Percentiles rank a stretch among this genome's conserved stretches.
These are phyloP conservation scores for Globisporangium polare DNA, from an alignment of 352 stramenopile genomes.

Conservation along the genomic window DNA sequence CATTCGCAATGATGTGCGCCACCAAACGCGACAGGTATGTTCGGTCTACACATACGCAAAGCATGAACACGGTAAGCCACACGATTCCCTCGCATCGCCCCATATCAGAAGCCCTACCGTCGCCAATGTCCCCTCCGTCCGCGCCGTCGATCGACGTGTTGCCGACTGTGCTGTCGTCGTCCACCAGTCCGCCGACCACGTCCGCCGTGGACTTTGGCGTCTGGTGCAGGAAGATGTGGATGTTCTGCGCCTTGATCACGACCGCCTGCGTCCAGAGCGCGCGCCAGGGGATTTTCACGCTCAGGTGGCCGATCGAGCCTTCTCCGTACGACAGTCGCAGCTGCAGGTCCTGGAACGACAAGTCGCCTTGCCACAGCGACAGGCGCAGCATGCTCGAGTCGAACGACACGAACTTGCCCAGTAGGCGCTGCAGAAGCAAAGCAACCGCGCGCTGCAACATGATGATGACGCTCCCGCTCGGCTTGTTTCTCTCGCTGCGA, in stretches of 20 bases:
- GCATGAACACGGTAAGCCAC: not conserved
- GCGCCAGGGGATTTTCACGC: constrained; percentile 84
- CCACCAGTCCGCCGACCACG: constrained; percentile 13
- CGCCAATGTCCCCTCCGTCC: constrained; percentile 30
- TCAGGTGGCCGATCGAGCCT: constrained; percentile 69
- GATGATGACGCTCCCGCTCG: constrained; percentile 23
- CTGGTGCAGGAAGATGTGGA: constrained; percentile 70
- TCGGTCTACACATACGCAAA: constrained; percentile 31
- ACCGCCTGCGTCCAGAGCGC: constrained; percentile 81
- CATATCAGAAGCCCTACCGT: constrained; percentile 21
- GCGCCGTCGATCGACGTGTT: constrained; percentile 15
- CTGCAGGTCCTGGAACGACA: constrained; percentile 81
- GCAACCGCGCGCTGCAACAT: constrained; percentile 85
- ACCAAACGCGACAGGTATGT: constrained; percentile 83
- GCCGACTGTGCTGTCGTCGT: constrained; percentile 18
- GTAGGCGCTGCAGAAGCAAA: constrained; percentile 80
- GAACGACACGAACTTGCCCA: constrained; percentile 88
- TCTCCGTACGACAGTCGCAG: constrained; percentile 77
- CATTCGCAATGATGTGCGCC: constrained; percentile 82
- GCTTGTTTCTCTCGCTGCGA: not conserved
- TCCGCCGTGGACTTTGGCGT: constrained; percentile 25
- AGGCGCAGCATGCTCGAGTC: constrained; percentile 81
- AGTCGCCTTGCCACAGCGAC: constrained; percentile 81
- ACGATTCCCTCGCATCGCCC: not conserved
- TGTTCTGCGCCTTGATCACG: constrained; percentile 66